Conservation (phyloP, 345 rosid species). For the Tarenaya hassleriana region DNA sequence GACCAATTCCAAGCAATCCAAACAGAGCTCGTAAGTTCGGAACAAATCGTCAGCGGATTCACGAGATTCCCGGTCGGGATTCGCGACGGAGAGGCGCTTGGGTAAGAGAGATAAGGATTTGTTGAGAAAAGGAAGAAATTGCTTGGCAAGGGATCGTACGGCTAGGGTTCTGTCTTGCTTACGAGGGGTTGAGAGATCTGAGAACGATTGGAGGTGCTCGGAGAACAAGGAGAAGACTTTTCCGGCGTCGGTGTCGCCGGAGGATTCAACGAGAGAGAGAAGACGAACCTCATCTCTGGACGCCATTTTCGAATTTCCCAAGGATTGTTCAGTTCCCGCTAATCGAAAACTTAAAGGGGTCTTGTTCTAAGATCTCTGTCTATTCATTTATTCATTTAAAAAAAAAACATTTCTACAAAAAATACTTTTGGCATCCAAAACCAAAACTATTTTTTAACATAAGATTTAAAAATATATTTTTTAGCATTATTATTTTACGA, state of each 20-base stretch:
- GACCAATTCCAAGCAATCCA: slow-evolving; percentile 56
- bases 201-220: slow-evolving; percentile 52
- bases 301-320: slow-evolving; percentile 40
- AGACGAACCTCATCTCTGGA: slow-evolving; percentile 38
- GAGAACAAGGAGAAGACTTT: slow-evolving; percentile 43
- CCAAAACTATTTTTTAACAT: too few species aligned
- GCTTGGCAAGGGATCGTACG: slow-evolving; percentile 63
- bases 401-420: too few species aligned
- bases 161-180: slow-evolving; percentile 27
- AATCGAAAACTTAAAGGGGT: neutral
- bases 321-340: slow-evolving; percentile 22
- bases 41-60: slow-evolving; percentile 34
- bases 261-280: slow-evolving; percentile 42
- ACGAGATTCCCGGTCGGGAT: neutral
- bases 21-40: slow-evolving; percentile 48
- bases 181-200: slow-evolving; percentile 27
- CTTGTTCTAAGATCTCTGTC: slow-evolving; percentile 14
- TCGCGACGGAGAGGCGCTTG: slow-evolving; percentile 50
- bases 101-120: slow-evolving; percentile 60
- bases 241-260: slow-evolving; percentile 29
- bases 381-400: neutral
- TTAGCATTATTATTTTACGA: too few species aligned
- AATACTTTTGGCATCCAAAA: too few species aligned
- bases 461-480: too few species aligned
- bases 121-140: slow-evolving; percentile 64